Evolutionary conservation across 345 rosid species (phyloP), one percentile per base, ranked within the genome.

Genomic region (Populus pruinosa): DNA sequence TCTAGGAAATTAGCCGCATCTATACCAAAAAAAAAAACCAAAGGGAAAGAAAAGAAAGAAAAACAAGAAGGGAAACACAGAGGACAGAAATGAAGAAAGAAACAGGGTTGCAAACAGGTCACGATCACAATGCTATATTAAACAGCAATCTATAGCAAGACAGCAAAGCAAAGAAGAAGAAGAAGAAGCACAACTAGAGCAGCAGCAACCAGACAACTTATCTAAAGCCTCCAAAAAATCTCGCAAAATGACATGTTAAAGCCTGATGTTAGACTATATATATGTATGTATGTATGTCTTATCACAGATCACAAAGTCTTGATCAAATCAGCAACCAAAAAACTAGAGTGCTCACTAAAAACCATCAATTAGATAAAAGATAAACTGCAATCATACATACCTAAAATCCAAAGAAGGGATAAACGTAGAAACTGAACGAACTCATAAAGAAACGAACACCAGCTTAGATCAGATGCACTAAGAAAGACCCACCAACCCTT

Each of bases 401-500:
- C 11, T 50, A 36, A 27, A 71, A 49, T 29, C 62, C 43, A 18
- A 11, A 8, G 38, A 7, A 29, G 2, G 35, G 12, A 71, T 6
- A 11, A 44, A 44, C 14, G 14, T 8, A 17, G 13, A 2, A 49
- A 44, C 16, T 4, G 41, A 71, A 25, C 41, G 25, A 20, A n/a
- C 18, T 25, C 29, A 14, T 6, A 47, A 27, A 69, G 29, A 35
- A 43, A 44, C 11, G 49, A 5, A 21, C 35, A 35, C 4, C 47
- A 21, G 50, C 14, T 68, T 10, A 68, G 70, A 67, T 67, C 44
- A 67, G 39, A 67, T 67, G 5, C 38, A 38, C 8, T 7, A n/a
- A 53, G n/a, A 69, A 69, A 69, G 53, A 69, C 27, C 55, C 72
- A 43, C 20, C 13, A 41, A 43, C 72, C 72, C 55, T 69, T 67